Percentiles rank a stretch among this genome's conserved stretches.
phyloP scores from a whole-genome alignment of 148 eudicot species.

The Vaccinium darrowii region DNA sequence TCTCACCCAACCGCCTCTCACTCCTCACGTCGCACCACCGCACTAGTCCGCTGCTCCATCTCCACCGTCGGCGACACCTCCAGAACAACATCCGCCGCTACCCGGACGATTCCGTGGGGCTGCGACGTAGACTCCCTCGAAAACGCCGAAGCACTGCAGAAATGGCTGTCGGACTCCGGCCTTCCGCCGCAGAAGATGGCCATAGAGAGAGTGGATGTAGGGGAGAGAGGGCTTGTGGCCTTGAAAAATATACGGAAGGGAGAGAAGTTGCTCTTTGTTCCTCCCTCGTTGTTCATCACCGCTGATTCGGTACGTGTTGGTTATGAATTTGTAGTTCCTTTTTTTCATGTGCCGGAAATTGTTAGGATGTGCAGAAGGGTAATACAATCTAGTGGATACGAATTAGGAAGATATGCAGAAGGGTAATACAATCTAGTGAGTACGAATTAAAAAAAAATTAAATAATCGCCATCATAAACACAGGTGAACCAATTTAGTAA shows the following conservation, averaged over 20 bases:
- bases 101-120: constrained; percentile 61
- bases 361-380: too few species aligned
- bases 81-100: neutral
- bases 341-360: too few species aligned
- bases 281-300: constrained; percentile 73
- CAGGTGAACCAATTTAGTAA: too few species aligned
- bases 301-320: constrained; percentile 64
- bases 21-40: neutral
- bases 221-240: constrained; percentile 95
- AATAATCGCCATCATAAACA: too few species aligned
- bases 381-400: too few species aligned
- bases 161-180: constrained; percentile 66
- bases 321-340: neutral
- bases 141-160: constrained; percentile 67
- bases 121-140: constrained; percentile 80
- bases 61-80: constrained; percentile 29
- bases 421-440: too few species aligned
- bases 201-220: constrained; percentile 72
- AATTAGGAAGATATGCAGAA: too few species aligned
- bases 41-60: constrained; percentile 39
- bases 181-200: constrained; percentile 84
- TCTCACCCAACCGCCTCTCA: constrained; percentile 6
- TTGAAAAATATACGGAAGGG: constrained; percentile 73
- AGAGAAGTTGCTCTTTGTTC: constrained; percentile 85
- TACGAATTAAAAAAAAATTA: too few species aligned